phyloP scores from a whole-genome alignment of 2,329 filamentous ascomycete genomes.

The Keithomyces neogunnii region DNA sequence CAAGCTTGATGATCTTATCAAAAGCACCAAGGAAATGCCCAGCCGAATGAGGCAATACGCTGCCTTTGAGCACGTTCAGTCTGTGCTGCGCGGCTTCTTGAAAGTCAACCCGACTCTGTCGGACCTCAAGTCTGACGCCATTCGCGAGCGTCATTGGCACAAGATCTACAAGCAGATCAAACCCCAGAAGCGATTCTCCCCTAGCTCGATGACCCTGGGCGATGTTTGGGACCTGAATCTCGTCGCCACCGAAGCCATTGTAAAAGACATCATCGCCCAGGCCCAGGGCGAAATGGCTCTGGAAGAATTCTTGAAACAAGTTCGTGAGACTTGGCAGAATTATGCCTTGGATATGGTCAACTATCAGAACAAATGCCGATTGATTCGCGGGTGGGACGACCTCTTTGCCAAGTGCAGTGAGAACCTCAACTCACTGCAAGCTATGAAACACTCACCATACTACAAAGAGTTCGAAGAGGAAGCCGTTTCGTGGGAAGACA shows the following conservation, averaged over 20 bases:
- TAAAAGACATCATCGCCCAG: constrained; percentile 89
- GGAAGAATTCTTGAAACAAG: constrained; percentile 93
- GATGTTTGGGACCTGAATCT: constrained; percentile 98
- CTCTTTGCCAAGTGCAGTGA: constrained; percentile 98
- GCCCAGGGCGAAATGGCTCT: constrained; percentile 97
- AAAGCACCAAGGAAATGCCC: constrained; percentile 99
- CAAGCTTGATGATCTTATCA: constrained; percentile 84
- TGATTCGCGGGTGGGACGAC: constrained; percentile 97
- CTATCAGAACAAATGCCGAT: constrained; percentile 95
- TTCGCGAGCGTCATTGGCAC: constrained; percentile 92
- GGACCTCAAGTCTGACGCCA: constrained; percentile 92
- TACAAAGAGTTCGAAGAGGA: constrained; percentile 99
- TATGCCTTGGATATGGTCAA: constrained; percentile 91
- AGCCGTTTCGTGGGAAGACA: constrained; percentile 94
- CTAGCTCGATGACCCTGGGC: constrained; percentile 90
- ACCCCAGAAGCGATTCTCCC: constrained; percentile 87
- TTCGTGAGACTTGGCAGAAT: constrained; percentile 93
- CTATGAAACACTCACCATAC: constrained; percentile 98
- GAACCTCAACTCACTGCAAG: constrained; percentile 92
- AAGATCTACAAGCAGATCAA: constrained; percentile 96
- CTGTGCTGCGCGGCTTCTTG: constrained; percentile 74
- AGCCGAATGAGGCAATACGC: constrained; percentile 98
- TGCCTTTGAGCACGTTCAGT: constrained; percentile 98
- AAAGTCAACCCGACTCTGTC: constrained; percentile 84
- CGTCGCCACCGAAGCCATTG: constrained; percentile 74